Evolutionary conservation across 768 basidiomycete genomes (phyloP).

Genomic region (Clitopilus hobsonii): DNA sequence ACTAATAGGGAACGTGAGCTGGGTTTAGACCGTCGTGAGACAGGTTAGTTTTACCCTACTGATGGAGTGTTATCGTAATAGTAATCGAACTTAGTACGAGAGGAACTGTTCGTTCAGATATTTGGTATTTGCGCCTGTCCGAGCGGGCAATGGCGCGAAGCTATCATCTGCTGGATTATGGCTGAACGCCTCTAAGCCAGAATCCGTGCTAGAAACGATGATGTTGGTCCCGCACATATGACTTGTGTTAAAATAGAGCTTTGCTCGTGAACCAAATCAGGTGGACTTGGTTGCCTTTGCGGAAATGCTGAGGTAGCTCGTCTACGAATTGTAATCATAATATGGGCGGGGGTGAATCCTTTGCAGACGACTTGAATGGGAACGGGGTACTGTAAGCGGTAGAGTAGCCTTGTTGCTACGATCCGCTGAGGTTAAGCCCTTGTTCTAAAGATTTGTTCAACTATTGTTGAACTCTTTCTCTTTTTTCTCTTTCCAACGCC

Average conservation of each 20-base stretch:
- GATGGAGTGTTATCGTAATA: slow-evolving; percentile 70
- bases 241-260: slow-evolving; percentile 64
- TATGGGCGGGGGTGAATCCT: slow-evolving; percentile 71
- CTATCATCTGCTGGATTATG: slow-evolving; percentile 83
- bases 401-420: slow-evolving; percentile 78
- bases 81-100: slow-evolving; percentile 81
- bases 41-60: slow-evolving; percentile 86
- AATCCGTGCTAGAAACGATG: slow-evolving; percentile 75
- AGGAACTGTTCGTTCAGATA: slow-evolving; percentile 82
- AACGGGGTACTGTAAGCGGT: slow-evolving; percentile 73
- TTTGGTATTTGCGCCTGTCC: slow-evolving; percentile 78
- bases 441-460: slow-evolving; percentile 68
- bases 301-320: slow-evolving; percentile 52
- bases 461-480: slow-evolving; percentile 35
- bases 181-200: slow-evolving; percentile 82
- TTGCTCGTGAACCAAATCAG: slow-evolving; percentile 68
- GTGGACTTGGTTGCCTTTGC: slow-evolving; percentile 38
- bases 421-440: slow-evolving; percentile 74
- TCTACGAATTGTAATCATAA: slow-evolving; percentile 57
- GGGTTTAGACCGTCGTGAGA: slow-evolving; percentile 82
- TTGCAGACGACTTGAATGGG: slow-evolving; percentile 77
- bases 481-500: slow-evolving; percentile 26
- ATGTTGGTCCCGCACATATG: slow-evolving; percentile 64
- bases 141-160: slow-evolving; percentile 75
- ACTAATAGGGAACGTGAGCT: slow-evolving; percentile 74